A percentile compares a stretch with the other conserved stretches of the same genome.
Conservation (phyloP, 257 asterid genomes). For the Nicotiana paniculata region DNA sequence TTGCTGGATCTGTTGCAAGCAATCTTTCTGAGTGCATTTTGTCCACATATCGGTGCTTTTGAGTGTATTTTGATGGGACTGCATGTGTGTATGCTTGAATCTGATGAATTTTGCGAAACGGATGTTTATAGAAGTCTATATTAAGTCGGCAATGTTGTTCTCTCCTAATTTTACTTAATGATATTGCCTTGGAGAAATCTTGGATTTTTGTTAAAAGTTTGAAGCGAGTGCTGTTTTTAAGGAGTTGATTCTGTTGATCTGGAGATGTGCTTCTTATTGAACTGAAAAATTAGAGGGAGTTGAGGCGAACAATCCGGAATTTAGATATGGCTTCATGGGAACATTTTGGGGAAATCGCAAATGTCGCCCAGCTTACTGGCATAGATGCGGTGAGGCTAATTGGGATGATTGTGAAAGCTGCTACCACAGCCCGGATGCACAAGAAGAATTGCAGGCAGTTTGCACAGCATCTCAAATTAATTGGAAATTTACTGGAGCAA, state of each 20-base stretch:
- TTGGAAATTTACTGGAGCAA: conserved; percentile 75
- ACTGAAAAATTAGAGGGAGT: conserved; percentile 2
- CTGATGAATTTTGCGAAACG: not conserved
- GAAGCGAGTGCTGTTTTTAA: not conserved
- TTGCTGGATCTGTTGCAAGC: not conserved
- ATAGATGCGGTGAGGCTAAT: conserved; percentile 67
- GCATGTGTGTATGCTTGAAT: not conserved
- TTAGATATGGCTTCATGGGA: conserved; percentile 53
- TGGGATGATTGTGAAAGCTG: conserved; percentile 77
- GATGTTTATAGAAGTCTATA: not conserved
- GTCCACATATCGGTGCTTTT: not conserved
- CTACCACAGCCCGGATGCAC: conserved; percentile 83
- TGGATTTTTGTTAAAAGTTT: not conserved
- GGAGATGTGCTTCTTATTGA: conserved; percentile 9
- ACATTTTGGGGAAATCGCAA: conserved; percentile 72
- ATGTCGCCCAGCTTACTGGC: conserved; percentile 76
- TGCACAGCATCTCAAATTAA: conserved; percentile 70
- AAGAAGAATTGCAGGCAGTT: conserved; percentile 78
- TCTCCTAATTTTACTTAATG: not conserved
- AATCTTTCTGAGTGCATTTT: not conserved
- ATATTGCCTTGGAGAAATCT: not conserved
- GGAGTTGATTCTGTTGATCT: conserved; percentile 2
- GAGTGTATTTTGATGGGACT: not conserved
- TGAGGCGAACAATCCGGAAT: conserved; percentile 1
- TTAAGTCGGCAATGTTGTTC: not conserved